A percentile compares a stretch with the other conserved stretches of the same genome.
phyloP scores from a whole-genome alignment of 1,284 basidiomycete species.

The Cryptococcus amylolentus region DNA sequence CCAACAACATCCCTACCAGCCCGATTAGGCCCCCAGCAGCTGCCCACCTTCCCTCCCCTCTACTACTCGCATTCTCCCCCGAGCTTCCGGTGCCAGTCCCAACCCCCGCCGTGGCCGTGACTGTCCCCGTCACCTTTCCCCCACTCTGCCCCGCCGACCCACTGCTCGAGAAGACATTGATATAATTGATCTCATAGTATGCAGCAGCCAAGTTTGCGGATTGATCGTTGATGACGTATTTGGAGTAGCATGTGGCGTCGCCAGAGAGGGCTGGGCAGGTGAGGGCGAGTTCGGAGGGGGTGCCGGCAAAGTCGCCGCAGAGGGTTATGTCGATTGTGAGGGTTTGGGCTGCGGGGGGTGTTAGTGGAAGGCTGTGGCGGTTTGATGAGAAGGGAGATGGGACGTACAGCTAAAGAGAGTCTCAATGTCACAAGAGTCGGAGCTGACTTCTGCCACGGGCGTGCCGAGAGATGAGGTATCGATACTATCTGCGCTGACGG shows the following conservation, averaged over 20 bases:
- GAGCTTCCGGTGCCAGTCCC: background rate
- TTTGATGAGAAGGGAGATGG: slow-evolving; percentile 1
- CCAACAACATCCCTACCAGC: too few species aligned
- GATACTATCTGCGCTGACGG: slow-evolving; percentile 56
- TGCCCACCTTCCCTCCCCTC: too few species aligned
- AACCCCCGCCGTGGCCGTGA: background rate
- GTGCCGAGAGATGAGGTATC: slow-evolving; percentile 64
- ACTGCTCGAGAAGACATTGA: slow-evolving; percentile 50
- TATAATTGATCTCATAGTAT: slow-evolving; percentile 68
- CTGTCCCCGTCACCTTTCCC: background rate
- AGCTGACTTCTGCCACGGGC: slow-evolving; percentile 66
- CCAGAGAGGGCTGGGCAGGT: slow-evolving; percentile 56
- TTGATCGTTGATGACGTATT: slow-evolving; percentile 66
- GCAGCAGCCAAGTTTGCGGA: slow-evolving; percentile 60
- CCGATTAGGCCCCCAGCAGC: too few species aligned
- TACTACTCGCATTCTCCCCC: background rate
- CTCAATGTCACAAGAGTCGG: slow-evolving; percentile 59
- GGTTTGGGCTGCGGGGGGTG: slow-evolving; percentile 2
- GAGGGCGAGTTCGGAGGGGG: slow-evolving; percentile 56
- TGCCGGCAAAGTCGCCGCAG: slow-evolving; percentile 56
- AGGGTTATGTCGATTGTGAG: slow-evolving; percentile 64
- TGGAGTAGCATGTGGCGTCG: slow-evolving; percentile 56
- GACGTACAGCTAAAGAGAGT: slow-evolving; percentile 57
- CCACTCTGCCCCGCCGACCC: background rate
- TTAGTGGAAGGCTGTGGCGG: background rate